phyloP scores from a whole-genome alignment of 2,329 filamentous ascomycete genomes.

The Fusarium brevicatenulatum region DNA sequence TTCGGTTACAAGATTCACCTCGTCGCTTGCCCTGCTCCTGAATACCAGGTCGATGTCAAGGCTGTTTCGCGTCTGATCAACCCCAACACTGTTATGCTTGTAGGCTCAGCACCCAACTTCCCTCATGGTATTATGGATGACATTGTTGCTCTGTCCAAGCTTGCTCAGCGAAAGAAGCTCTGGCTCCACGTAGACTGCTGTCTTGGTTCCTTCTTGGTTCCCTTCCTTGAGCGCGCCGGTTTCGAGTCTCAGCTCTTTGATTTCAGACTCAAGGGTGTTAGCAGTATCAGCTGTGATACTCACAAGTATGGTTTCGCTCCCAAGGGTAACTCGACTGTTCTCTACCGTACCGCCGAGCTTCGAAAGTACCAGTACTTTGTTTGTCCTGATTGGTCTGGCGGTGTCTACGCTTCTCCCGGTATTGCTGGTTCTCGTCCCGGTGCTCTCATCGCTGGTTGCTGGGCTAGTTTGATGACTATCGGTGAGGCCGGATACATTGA shows the following conservation, averaged over 20 bases:
- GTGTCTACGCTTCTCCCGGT: slow-evolving; percentile 92
- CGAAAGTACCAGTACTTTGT: slow-evolving; percentile 97
- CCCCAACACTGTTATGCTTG: slow-evolving; percentile 90
- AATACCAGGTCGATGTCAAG: slow-evolving; percentile 83
- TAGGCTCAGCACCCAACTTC: slow-evolving; percentile 96
- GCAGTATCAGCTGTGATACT: slow-evolving; percentile 94
- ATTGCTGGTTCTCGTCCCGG: slow-evolving; percentile 93
- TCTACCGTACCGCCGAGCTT: slow-evolving; percentile 84
- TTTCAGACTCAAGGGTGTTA: slow-evolving; percentile 93
- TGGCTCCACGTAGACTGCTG: slow-evolving; percentile 98
- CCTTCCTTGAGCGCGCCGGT: slow-evolving; percentile 91
- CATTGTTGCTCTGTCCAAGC: slow-evolving; percentile 82
- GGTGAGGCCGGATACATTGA: slow-evolving; percentile 90
- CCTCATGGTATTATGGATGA: slow-evolving; percentile 98
- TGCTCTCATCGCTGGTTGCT: slow-evolving; percentile 94
- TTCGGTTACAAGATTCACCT: slow-evolving; percentile 96
- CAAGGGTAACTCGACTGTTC: slow-evolving; percentile 92
- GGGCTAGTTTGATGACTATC: slow-evolving; percentile 89
- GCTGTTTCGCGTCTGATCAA: slow-evolving; percentile 88
- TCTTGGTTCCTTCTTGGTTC: slow-evolving; percentile 92
- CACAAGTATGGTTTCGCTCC: slow-evolving; percentile 99
- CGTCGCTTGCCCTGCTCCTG: slow-evolving; percentile 85
- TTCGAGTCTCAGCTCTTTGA: slow-evolving; percentile 91
- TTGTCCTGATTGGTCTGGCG: slow-evolving; percentile 92
- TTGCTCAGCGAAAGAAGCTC: slow-evolving; percentile 81